These are phyloP conservation scores for Elaeis oleifera DNA, from an alignment of 202 grass and related monocot species.

Conservation along the genomic window DNA sequence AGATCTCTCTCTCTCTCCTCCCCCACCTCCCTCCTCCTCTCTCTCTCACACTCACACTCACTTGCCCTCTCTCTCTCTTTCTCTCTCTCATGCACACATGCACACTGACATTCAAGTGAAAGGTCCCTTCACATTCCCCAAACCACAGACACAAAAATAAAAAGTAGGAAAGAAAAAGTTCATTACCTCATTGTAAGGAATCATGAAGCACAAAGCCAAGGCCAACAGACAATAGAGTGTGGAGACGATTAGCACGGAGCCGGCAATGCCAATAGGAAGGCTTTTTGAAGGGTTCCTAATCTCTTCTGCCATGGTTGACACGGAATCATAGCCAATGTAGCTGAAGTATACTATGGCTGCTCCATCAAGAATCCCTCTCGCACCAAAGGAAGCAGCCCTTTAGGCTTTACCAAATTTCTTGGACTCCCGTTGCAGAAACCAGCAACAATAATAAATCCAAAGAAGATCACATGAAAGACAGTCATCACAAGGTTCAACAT, in stretches of 20 bases:
- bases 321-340: conserved; percentile 77
- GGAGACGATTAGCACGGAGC: conserved; percentile 53
- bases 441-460: conserved; percentile 45
- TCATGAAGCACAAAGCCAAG: conserved; percentile 49
- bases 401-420: conserved; percentile 38
- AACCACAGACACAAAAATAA: no score
- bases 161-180: no score
- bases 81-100: no score
- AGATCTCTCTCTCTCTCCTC: no score
- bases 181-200: conserved; percentile 50
- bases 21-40: no score
- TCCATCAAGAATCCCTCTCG: conserved; percentile 47
- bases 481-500: conserved; percentile 64
- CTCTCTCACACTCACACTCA: no score
- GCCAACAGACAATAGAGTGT: conserved; percentile 68
- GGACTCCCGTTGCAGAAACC: conserved; percentile 43
- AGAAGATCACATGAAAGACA: conserved; percentile 62
- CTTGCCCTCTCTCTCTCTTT: no score
- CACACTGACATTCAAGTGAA: no score
- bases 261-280: conserved; percentile 59
- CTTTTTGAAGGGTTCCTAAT: conserved; percentile 49
- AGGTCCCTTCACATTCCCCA: no score
- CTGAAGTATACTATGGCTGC: conserved; percentile 65
- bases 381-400: conserved; percentile 47
- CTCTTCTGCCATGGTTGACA: conserved; percentile 76